Conservation (phyloP, 345 rosid genomes). For the Limnanthes douglasii region DNA sequence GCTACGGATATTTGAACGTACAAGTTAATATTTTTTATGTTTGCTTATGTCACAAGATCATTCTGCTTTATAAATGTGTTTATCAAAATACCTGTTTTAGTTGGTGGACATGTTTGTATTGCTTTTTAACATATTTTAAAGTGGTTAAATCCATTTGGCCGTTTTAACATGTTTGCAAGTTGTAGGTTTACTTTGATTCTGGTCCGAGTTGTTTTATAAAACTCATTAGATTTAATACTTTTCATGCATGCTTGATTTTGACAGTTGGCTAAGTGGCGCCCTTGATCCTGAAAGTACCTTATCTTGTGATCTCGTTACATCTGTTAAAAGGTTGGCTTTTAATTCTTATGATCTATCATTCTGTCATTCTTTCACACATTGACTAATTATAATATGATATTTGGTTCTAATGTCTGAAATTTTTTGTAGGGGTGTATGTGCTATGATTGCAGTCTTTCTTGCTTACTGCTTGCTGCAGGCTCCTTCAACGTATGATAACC, state of each 20-base stretch:
- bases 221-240: not conserved
- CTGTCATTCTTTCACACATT: not conserved
- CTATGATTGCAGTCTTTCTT: constrained; percentile 97
- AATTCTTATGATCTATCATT: not conserved
- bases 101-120: too few relatives aligned
- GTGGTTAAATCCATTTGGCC: too few relatives aligned
- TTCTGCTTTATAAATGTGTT: too few relatives aligned
- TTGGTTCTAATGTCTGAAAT: constrained; percentile 9
- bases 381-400: constrained; percentile 4
- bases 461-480: constrained; percentile 96
- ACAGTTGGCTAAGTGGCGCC: constrained; percentile 96
- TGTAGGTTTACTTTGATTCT: not conserved
- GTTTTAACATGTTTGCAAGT: not conserved
- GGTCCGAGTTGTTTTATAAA: not conserved
- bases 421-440: constrained; percentile 81
- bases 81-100: too few relatives aligned
- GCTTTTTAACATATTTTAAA: too few relatives aligned
- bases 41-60: too few relatives aligned
- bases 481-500: constrained; percentile 64
- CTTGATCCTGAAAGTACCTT: constrained; percentile 61
- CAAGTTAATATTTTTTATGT: too few relatives aligned
- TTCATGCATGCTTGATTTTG: constrained; percentile 1
- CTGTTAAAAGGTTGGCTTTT: constrained; percentile 72
- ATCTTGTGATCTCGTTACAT: constrained; percentile 63
- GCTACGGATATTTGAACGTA: too few relatives aligned